phyloP scores from a whole-genome alignment of 768 basidiomycete genomes.

The Coprinellus micaceus region DNA sequence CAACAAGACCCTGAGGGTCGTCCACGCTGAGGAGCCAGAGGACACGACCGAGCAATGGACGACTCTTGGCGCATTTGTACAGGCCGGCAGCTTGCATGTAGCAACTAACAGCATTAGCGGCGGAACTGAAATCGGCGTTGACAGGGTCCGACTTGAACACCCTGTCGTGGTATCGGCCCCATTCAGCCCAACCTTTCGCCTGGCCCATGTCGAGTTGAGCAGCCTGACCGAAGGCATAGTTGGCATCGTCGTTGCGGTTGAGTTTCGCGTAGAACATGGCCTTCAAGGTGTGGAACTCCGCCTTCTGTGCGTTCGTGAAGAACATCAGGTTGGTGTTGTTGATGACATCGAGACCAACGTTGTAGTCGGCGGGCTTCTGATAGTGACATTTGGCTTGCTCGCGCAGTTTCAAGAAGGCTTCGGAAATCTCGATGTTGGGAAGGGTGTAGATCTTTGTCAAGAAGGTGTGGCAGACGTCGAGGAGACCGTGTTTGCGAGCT shows the following conservation, averaged over 20 bases:
- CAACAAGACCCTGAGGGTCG: slow-evolving; percentile 66
- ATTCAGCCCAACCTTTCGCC: slow-evolving; percentile 98
- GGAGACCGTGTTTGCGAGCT: slow-evolving; percentile 91
- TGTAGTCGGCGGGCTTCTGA: slow-evolving; percentile 89
- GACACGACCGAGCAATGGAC: slow-evolving; percentile 86
- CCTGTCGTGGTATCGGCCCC: slow-evolving; percentile 91
- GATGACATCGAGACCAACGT: slow-evolving; percentile 95
- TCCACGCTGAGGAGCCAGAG: slow-evolving; percentile 97
- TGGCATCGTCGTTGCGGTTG: slow-evolving; percentile 84
- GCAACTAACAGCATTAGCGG: slow-evolving; percentile 91
- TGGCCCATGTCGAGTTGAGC: slow-evolving; percentile 94
- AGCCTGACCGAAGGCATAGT: slow-evolving; percentile 88
- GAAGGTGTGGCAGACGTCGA: slow-evolving; percentile 93
- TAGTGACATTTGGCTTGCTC: slow-evolving; percentile 99
- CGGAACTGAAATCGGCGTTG: slow-evolving; percentile 57
- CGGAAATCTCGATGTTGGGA: slow-evolving; percentile 99
- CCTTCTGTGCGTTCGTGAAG: slow-evolving; percentile 91
- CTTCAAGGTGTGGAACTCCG: slow-evolving; percentile 97
- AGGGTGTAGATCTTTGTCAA: slow-evolving; percentile 97
- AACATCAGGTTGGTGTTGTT: slow-evolving; percentile 99
- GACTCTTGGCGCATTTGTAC: slow-evolving; percentile 90
- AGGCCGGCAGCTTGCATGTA: slow-evolving; percentile 96
- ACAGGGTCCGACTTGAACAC: slow-evolving; percentile 84
- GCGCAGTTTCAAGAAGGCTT: slow-evolving; percentile 96
- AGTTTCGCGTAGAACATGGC: slow-evolving; percentile 96